These are phyloP conservation scores for Paraconiothyrium sp. DNA, from an alignment of 2,329 filamentous ascomycete species.

Conservation along the genomic window DNA sequence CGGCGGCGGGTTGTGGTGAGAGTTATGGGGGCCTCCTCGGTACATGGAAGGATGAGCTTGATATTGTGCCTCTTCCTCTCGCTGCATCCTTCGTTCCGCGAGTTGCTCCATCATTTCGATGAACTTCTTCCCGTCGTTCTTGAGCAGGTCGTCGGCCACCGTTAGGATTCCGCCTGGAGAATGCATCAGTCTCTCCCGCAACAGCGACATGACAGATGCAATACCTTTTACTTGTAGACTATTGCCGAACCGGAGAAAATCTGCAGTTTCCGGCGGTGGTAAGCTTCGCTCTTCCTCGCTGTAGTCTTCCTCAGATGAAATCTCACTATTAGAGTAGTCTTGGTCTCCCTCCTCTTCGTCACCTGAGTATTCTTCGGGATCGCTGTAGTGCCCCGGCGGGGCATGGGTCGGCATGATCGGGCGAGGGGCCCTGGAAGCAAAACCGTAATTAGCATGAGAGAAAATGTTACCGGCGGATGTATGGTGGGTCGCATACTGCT, in stretches of 20 bases:
- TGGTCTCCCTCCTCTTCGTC: conserved; percentile 65
- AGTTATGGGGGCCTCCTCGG: conserved; percentile 51
- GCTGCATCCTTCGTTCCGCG: conserved; percentile 94
- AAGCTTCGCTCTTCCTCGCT: conserved; percentile 71
- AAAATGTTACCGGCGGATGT: conserved; percentile 77
- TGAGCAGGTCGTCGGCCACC: conserved; percentile 96
- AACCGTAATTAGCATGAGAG: conserved; percentile 69
- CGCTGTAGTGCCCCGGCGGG: conserved; percentile 70
- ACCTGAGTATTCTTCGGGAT: conserved; percentile 65
- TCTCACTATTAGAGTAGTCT: conserved; percentile 64
- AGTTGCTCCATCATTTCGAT: conserved; percentile 99
- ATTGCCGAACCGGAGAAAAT: conserved; percentile 98
- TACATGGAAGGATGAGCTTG: conserved; percentile 66
- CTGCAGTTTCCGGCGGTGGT: conserved; percentile 74
- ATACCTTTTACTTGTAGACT: conserved; percentile 91
- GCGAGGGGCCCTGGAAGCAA: conserved; percentile 63
- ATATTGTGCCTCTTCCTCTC: conserved; percentile 87
- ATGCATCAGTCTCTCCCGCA: conserved; percentile 34
- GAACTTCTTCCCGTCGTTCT: conserved; percentile 99
- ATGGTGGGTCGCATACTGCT: conserved; percentile 92
- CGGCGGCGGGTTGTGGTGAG: conserved; percentile 73
- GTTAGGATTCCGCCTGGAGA: conserved; percentile 91
- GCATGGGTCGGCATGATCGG: conserved; percentile 70
- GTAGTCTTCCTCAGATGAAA: conserved; percentile 72
- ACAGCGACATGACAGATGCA: conserved; percentile 25